A percentile compares a stretch with the other conserved stretches of the same genome.
Evolutionary conservation across 179 eudicot genomes (phyloP).

Genomic region (Beta lomatogona): DNA sequence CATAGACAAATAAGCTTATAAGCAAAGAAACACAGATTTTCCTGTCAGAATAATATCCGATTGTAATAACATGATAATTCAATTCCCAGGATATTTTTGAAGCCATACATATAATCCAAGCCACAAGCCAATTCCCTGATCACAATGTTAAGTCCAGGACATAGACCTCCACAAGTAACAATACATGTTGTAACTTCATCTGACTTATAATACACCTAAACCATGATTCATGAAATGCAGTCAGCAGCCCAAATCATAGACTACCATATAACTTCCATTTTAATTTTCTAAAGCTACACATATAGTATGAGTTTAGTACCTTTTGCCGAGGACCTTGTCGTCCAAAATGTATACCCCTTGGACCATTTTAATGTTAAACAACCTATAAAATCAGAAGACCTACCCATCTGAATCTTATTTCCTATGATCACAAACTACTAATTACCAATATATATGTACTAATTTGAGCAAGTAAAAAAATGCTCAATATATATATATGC

Average conservation of each 20-base stretch:
- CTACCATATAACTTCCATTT: not conserved
- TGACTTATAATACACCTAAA: constrained; percentile 69
- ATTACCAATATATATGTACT: not conserved
- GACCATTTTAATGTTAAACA: constrained; percentile 77
- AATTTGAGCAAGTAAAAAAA: too few species aligned
- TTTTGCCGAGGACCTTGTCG: constrained; percentile 94
- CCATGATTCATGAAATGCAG: not conserved
- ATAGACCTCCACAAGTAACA: constrained; percentile 89
- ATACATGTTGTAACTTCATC: constrained; percentile 84
- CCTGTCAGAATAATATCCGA: not conserved
- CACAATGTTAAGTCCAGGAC: constrained; percentile 66
- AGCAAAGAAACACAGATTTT: not conserved
- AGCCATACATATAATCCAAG: too few species aligned
- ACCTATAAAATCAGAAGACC: constrained; percentile 46
- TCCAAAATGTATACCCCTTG: constrained; percentile 88
- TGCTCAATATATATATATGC: not conserved
- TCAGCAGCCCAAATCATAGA: constrained; percentile 1
- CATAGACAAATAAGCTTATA: not conserved
- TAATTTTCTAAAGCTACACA: not conserved
- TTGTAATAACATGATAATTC: constrained; percentile 20
- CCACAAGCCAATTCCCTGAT: too few species aligned
- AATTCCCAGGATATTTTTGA: constrained; percentile 65
- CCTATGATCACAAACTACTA: constrained; percentile 8
- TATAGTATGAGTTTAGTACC: constrained; percentile 37
- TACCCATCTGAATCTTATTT: constrained; percentile 10